Evolutionary conservation across 2,329 filamentous ascomycete genomes (phyloP), one percentile per base, ranked within the genome.

Genomic region (Orbilia oligospora): DNA sequence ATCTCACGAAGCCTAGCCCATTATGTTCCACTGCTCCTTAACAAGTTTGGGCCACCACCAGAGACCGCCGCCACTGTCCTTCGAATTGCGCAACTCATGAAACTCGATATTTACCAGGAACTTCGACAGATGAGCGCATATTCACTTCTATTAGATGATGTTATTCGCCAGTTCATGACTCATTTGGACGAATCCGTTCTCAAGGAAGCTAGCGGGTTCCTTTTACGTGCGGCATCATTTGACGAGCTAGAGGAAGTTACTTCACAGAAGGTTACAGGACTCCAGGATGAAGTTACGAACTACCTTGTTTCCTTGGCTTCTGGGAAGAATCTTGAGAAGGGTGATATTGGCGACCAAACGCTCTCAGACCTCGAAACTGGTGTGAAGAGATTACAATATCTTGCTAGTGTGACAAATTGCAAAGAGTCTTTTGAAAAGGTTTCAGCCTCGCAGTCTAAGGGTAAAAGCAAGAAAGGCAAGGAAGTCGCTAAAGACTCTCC

Each of bases 101-200:
- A 97, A 81, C 88, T 97, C 0, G 92, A 95, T 48, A 89, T 94
- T 22, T 97, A 98, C 83, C 91, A 94, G 83, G 93, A 97, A 82
- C 87, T 98, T 44, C 91, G 94, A 65, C 94, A 97, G 83, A 90
- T 93, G 0, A 91, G 91, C 0, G 91, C 90, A 1, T 97, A 97
- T 83, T 89, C 91, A 5, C 90, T 91, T 22, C 86, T 98, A 33
- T 87, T 99, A 0, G 94, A 97, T 81, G 94, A 97, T 82, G 93
- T 98, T 81, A 94, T 93, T 84, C 93, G 93, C 73, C 96, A 99
- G 82, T 98, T 99, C 85, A 90, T 92, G 82, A 90, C 93, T n/a
- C 96, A 99, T 83, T 92, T 93, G 51, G 93, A 97, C 82, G 92
- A 93, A 81, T 89, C 89, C 70, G 94, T 98, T 18, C 87, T 99